Base-by-base conservation (phyloP, 306 rosid genomes). In the Neltuma alba region DNA sequence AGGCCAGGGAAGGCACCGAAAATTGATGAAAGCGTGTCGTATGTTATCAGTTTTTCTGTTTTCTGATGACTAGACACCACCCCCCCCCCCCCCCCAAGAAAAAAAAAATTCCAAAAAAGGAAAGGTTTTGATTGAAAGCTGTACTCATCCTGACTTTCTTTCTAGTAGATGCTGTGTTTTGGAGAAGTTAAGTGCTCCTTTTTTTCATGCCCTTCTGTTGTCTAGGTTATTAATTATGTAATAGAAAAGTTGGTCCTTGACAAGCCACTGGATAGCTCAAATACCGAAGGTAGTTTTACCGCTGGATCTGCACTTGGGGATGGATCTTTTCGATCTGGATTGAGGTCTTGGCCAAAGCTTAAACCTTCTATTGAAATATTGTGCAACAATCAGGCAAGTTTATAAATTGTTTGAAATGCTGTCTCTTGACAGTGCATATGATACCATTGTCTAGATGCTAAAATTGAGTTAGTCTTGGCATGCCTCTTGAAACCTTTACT, bases 381-480 rank as follows among this genome's bases (percentile, higher is more conserved):
- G 82, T 91, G 99, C 86, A 93, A 89, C 90, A 96, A 90, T 75
- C 99, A 94, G 97, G 98, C 87, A 88, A 89, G 93, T 25, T 85
- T 52, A 54, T 85, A 30, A 79, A 48, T 54, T 48, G 36, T 79
- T 34, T 52, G 75, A 4, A 34, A 36, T 76, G 62, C 48, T 48
- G 36, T 70, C 75, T 27, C 27, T 55, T 58, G 54, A 58, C 74
- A 47, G n/a, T 76, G 54, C 21, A 27, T 79, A 45, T 54, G 25
- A 8, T 33, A 48, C 67, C 5, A 41, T 20, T 44, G 73, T 75
- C 21, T 76, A 45, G 36, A 54, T 64, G 85, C 74, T 38, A 20
- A 57, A 34, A 48, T 41, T 23, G 27, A 62, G 63, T 65, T 67
- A 44, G 38, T 48, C 72, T 50, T 50, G 57, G 20, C 40, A 60